Conservation (phyloP, 2,329 filamentous ascomycete genomes). For the Epichloe gansuensis region DNA sequence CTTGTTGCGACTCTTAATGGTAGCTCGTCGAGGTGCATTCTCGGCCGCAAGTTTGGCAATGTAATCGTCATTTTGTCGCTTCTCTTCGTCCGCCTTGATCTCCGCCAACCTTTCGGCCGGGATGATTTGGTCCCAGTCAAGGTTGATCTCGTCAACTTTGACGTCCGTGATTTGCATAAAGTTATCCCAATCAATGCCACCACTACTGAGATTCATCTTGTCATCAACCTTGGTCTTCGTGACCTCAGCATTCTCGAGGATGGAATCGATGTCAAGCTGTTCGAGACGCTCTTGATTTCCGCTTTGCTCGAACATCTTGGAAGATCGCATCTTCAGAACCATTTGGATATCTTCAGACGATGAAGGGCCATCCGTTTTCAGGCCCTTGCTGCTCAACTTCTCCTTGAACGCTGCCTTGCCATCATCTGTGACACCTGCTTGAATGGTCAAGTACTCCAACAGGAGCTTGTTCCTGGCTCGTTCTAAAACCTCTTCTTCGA, state of each 20-base stretch:
- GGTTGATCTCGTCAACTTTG: conserved; percentile 66
- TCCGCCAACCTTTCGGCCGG: conserved; percentile 82
- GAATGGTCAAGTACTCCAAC: conserved; percentile 93
- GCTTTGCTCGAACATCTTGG: conserved; percentile 97
- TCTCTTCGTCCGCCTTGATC: conserved; percentile 81
- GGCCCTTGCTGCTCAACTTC: conserved; percentile 66
- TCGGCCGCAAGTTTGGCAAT: conserved; percentile 72
- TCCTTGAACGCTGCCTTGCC: conserved; percentile 66
- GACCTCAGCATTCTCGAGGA: conserved; percentile 91
- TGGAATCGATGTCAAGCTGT: conserved; percentile 93
- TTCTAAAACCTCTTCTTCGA: conserved; percentile 95
- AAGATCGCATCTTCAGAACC: conserved; percentile 94
- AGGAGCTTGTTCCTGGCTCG: conserved; percentile 94
- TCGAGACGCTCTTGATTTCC: conserved; percentile 94
- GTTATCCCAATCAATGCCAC: conserved; percentile 73
- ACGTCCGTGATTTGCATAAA: conserved; percentile 98
- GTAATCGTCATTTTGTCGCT: conserved; percentile 70
- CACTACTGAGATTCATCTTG: conserved; percentile 81
- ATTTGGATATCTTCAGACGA: conserved; percentile 91
- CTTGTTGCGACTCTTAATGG: conserved; percentile 42
- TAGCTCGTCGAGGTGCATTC: conserved; percentile 66
- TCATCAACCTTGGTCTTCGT: conserved; percentile 94
- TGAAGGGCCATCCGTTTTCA: conserved; percentile 65
- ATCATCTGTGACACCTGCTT: conserved; percentile 91
- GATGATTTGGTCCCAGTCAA: conserved; percentile 98